Conservation (phyloP, 208 protist species). For the Phytomonas sp. region DNA sequence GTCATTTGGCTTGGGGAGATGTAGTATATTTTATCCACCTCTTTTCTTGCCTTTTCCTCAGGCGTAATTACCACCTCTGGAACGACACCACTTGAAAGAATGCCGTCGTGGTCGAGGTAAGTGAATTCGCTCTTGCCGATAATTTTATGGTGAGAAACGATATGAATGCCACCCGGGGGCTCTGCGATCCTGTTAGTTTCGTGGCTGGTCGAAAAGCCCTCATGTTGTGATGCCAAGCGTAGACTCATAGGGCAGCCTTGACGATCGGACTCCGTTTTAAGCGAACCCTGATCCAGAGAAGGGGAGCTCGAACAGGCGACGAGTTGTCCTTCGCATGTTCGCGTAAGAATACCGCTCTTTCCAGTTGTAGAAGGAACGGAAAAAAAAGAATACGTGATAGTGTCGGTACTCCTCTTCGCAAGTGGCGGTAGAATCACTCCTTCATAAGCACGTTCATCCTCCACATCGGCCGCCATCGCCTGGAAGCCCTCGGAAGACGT, state of each 20-base stretch:
- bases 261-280: background rate
- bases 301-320: background rate
- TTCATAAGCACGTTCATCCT: slow-evolving; percentile 50
- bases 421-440: slow-evolving; percentile 50
- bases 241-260: background rate
- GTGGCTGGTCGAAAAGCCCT: background rate
- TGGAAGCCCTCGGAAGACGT: slow-evolving; percentile 34
- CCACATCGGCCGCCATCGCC: slow-evolving; percentile 48
- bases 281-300: background rate
- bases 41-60: slow-evolving; percentile 55
- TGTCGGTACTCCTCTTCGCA: background rate
- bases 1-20: slow-evolving; percentile 51
- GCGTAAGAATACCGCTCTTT: background rate
- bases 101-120: slow-evolving; percentile 84
- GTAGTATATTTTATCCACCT: slow-evolving; percentile 33
- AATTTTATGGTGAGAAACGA: slow-evolving; percentile 85
- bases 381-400: background rate
- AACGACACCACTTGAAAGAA: slow-evolving; percentile 69
- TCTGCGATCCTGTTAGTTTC: background rate
- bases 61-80: slow-evolving; percentile 56
- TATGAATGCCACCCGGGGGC: slow-evolving; percentile 37
- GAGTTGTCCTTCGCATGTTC: background rate
- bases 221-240: background rate
- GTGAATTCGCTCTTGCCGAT: slow-evolving; percentile 51
- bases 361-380: background rate